Conservation (phyloP, 257 asterid genomes). For the Cynanchum wilfordii region DNA sequence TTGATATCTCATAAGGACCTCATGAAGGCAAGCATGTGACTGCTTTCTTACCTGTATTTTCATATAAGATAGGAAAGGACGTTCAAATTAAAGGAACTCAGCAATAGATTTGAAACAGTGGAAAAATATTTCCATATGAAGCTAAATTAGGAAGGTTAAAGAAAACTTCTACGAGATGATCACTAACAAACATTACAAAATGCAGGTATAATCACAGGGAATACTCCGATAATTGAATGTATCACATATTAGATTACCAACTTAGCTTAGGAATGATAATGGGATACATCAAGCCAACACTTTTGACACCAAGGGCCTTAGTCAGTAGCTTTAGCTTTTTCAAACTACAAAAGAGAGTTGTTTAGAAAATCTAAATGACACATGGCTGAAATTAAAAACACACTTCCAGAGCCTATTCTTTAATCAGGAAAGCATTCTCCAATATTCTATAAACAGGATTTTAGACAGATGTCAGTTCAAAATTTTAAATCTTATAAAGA, state of each 20-base stretch:
- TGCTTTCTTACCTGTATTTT: slow-evolving; percentile 64
- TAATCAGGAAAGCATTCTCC: not conserved
- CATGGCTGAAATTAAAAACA: not conserved
- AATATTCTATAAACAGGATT: not conserved
- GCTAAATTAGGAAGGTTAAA: not conserved
- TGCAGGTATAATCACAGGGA: not conserved
- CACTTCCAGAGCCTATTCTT: not conserved
- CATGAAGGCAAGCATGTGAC: slow-evolving; percentile 58
- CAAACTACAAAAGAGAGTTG: not conserved
- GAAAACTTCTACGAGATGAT: not conserved
- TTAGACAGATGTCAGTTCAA: not conserved
- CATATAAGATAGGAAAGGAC: not conserved
- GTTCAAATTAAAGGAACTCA: not conserved
- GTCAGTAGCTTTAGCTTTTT: not conserved
- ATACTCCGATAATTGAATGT: not conserved
- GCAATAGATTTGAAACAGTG: not conserved
- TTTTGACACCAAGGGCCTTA: not conserved
- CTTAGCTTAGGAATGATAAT: not conserved
- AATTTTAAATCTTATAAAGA: not conserved
- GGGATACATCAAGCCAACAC: not conserved
- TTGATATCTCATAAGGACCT: slow-evolving; percentile 49
- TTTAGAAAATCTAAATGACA: not conserved
- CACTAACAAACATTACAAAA: not conserved
- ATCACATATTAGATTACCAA: not conserved
- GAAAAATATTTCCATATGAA: not conserved